phyloP scores from a whole-genome alignment of 345 rosid genomes.

The Eucalyptus sp. region DNA sequence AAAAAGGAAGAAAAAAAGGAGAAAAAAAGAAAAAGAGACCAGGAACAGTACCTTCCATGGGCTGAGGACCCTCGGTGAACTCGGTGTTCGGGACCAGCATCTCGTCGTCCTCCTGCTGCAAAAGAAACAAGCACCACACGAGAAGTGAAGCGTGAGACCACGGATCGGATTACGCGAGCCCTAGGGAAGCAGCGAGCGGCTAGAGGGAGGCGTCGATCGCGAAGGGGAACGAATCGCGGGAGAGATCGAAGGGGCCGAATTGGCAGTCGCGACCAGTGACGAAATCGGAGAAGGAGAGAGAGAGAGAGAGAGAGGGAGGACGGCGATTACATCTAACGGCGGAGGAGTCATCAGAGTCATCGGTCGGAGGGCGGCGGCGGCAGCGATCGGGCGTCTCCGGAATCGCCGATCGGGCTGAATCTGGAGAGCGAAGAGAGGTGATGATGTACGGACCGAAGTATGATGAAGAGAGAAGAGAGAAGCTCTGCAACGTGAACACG shows the following conservation, averaged over 20 bases:
- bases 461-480: background rate
- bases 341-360: conserved; percentile 59
- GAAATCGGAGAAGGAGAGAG: background rate
- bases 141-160: background rate
- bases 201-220: background rate
- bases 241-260: background rate
- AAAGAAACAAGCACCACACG: background rate
- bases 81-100: conserved; percentile 55
- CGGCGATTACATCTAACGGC: conserved; percentile 24
- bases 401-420: conserved; percentile 7
- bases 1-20: background rate
- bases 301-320: background rate
- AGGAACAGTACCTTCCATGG: conserved; percentile 37
- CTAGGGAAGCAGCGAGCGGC: background rate
- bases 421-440: background rate
- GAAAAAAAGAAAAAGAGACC: background rate
- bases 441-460: background rate
- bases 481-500: background rate
- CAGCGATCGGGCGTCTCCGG: background rate
- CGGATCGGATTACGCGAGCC: conserved; percentile 34
- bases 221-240: background rate
- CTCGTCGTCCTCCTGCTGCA: conserved; percentile 54
- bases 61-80: conserved; percentile 43
- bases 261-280: background rate
- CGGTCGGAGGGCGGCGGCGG: background rate